These are phyloP conservation scores for Colletotrichum cuscutae DNA, from an alignment of 2,329 filamentous ascomycete species.

Conservation along the genomic window DNA sequence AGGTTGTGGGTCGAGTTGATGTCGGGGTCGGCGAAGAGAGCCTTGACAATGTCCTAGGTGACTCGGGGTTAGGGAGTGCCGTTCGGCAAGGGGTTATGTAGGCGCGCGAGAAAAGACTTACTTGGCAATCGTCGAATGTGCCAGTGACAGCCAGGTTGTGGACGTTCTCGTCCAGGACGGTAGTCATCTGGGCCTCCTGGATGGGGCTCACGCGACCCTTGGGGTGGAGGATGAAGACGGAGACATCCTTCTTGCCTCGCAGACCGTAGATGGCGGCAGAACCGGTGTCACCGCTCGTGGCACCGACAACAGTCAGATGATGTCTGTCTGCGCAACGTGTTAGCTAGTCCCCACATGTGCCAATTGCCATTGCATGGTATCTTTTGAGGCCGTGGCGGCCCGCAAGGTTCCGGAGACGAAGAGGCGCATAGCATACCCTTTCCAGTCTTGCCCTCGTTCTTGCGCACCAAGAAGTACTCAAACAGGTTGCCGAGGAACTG, in stretches of 20 bases:
- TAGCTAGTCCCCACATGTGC: conserved; percentile 38
- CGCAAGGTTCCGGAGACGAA: not conserved
- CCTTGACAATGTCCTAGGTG: conserved; percentile 86
- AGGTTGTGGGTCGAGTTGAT: conserved; percentile 86
- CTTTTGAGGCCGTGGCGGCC: not conserved
- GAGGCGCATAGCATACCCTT: conserved; percentile 48
- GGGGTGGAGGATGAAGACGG: conserved; percentile 93
- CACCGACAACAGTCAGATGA: conserved; percentile 87
- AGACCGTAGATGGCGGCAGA: conserved; percentile 97
- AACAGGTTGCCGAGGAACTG: conserved; percentile 98
- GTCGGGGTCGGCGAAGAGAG: conserved; percentile 86
- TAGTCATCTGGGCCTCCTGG: conserved; percentile 98
- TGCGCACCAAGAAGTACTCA: conserved; percentile 83
- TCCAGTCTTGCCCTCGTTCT: conserved; percentile 76
- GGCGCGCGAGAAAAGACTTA: conserved; percentile 43
- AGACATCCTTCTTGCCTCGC: conserved; percentile 95
- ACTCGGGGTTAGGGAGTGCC: not conserved
- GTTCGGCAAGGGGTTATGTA: not conserved
- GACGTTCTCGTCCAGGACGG: conserved; percentile 88
- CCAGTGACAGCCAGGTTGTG: conserved; percentile 91
- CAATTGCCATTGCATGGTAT: not conserved
- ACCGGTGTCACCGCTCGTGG: conserved; percentile 89
- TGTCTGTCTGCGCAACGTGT: conserved; percentile 66
- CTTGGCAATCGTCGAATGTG: conserved; percentile 96
- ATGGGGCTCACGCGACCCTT: conserved; percentile 91